Base-by-base conservation (phyloP, 805 yeast species). In the Priceomyces haplophilus region DNA sequence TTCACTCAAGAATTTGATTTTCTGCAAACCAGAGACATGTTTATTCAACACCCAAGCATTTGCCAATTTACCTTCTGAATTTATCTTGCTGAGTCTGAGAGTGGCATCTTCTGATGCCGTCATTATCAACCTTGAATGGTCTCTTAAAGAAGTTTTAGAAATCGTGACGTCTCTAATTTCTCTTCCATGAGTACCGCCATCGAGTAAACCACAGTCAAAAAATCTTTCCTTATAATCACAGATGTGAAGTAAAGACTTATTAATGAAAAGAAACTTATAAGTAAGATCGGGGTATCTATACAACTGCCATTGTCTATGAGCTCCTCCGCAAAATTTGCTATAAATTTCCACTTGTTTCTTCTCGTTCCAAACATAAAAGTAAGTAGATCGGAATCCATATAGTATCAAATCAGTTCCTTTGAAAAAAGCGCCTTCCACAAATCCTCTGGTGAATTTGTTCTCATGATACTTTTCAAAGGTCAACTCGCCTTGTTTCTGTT, bases 51-150 rank as follows among this genome's bases (percentile, higher is more conserved):
- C 73, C 83, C 88, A 80, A 24, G 62, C 64, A 29, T 71, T 73
- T 7, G 55, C 53, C 1, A 85, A 48, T 0, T 51, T 45, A 1
- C 88, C 88, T 16, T 54, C 52, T 0, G 39, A 16, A 20, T 46
- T 37, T 4, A 79, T 40, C 13, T 55, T 62, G 4, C 82, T 76
- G n/a, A 91, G 49, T 45, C 79, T 76, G 4, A 93, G 64, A 0
- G 88, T 76, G 0, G 97, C 85, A 56, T 93, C 99, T 59, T 93
- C 99, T 0, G 96, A 82, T 3, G 88, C 98, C 3, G 91, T 80
- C 24, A 87, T 75, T 16, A 88, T 55, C 3, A 85, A 53, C 15
- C 62, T 59, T 5, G 65, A 63, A 0, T 64, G 64, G 38, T 62
- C 61, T 0, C 48, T 39, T 6, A 60, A 59, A 16, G 17, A 17